These are phyloP conservation scores for Cutaneotrichosporon arboriforme DNA, from an alignment of 1,284 basidiomycete genomes.

Conservation along the genomic window DNA sequence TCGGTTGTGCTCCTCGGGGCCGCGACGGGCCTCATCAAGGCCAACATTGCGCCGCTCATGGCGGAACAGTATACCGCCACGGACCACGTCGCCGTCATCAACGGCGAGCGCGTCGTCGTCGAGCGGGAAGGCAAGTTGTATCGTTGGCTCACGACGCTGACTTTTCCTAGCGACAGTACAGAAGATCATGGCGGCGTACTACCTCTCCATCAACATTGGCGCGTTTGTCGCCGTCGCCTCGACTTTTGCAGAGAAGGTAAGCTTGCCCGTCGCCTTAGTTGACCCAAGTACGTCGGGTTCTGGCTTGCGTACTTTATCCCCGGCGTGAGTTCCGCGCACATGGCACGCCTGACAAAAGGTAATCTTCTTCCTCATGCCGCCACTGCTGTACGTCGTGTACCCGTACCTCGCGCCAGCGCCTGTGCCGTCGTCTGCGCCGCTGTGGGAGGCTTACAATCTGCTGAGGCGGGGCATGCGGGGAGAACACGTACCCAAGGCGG, in stretches of 20 bases:
- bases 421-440: slow-evolving; percentile 51
- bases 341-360: slow-evolving; percentile 10
- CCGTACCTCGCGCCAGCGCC: slow-evolving; percentile 39
- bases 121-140: slow-evolving; percentile 42
- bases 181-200: slow-evolving; percentile 29
- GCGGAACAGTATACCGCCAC: slow-evolving; percentile 46
- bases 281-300: slow-evolving; percentile 39
- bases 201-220: slow-evolving; percentile 26
- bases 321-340: slow-evolving; percentile 32
- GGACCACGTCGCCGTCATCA: slow-evolving; percentile 16
- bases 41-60: slow-evolving; percentile 44
- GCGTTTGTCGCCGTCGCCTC: slow-evolving; percentile 24
- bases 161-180: slow-evolving; percentile 25
- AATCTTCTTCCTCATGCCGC: slow-evolving; percentile 49
- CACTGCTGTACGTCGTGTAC: slow-evolving; percentile 14
- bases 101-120: slow-evolving; percentile 45
- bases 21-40: slow-evolving; percentile 40
- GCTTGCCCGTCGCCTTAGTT: neutral
- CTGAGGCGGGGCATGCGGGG: slow-evolving; percentile 6
- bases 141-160: neutral
- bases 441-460: slow-evolving; percentile 39
- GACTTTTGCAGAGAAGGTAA: slow-evolving; percentile 26
- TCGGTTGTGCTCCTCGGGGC: slow-evolving; percentile 44
- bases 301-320: slow-evolving; percentile 51
- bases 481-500: neutral